Evolutionary conservation across 2,329 filamentous ascomycete genomes (phyloP), one percentile per base, ranked within the genome.

Genomic region (Juglanconis oblonga): DNA sequence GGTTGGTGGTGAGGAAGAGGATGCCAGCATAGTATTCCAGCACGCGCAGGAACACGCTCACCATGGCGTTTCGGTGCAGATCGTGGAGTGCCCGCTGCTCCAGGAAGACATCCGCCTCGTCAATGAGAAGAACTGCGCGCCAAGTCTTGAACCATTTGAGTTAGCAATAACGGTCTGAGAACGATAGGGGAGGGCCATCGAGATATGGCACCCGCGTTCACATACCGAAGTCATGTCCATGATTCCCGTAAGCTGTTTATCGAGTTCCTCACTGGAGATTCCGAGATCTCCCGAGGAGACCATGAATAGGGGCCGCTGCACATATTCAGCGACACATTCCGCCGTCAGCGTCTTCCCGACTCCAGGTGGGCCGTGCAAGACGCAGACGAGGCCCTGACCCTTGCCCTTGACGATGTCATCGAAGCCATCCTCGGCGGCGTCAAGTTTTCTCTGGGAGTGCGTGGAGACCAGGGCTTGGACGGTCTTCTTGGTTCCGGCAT

Each of bases 1-100:
- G 72, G 63, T 78, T 79, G 6, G 76, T 79, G 1, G 76, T 79
- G 24, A 78, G 68, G 64, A 73, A 75, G 4, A 76, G 66, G 52
- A 76, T 73, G 3, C 75, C 75, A 1, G 63, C 59, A 54, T 74
- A 75, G 64, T 74, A 75, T 62, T 75, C 73, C 1, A 76, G 61
- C 0, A 72, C 67, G 2, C 71, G 68, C 48, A 64, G 40, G 31
- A 64, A 64, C 9, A 64, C 59, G 24, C 55, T 59, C 4, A 64
- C 62, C 62, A 64, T 59, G 32, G 58, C 59, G 35, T 64, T 64
- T 45, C 62, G 60, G 40, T 64, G 58, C 11, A 64, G 35, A 11
- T 64, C 62, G 36, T 64, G 62, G 33, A 62, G 45, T 24, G 62
- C 55, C 5, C 65, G 57, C 50, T 60, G 55, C 48, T 61, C 59